A percentile compares a stretch with the other conserved stretches of the same genome.
phyloP scores from a whole-genome alignment of 1,284 basidiomycete genomes.

The Trichosporon inkin region DNA sequence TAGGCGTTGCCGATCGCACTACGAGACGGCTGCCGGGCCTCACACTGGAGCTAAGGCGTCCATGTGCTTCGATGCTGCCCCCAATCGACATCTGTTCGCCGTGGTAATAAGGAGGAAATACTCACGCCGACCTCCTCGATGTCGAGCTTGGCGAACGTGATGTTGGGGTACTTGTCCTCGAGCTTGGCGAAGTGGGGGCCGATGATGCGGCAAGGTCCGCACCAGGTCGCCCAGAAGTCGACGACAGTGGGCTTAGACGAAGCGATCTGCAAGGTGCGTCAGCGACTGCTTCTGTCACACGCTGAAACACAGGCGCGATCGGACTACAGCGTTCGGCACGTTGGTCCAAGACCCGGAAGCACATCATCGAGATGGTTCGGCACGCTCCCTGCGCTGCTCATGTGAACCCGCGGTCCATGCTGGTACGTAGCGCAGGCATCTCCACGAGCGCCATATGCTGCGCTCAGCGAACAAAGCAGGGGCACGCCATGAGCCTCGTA shows the following conservation, averaged over 20 bases:
- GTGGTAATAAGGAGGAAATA: background rate
- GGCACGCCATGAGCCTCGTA: too few relatives aligned
- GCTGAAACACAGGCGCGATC: background rate
- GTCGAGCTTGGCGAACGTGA: constrained; percentile 79
- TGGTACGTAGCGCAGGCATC: background rate
- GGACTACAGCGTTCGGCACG: background rate
- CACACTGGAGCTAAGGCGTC: background rate
- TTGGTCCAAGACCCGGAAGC: background rate
- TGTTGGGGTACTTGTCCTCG: constrained; percentile 52
- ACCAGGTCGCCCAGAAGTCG: constrained; percentile 65
- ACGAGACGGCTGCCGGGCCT: too few relatives aligned
- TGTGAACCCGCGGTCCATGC: background rate
- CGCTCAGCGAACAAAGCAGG: too few relatives aligned
- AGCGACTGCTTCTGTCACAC: constrained; percentile 15
- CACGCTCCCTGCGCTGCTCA: background rate
- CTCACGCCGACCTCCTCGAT: constrained; percentile 57
- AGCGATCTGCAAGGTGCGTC: constrained; percentile 55
- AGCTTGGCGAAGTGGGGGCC: constrained; percentile 73
- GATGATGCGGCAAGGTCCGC: constrained; percentile 69
- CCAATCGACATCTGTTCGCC: background rate
- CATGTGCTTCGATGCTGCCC: background rate
- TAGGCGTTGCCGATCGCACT: too few relatives aligned
- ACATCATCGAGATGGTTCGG: background rate
- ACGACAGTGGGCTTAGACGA: constrained; percentile 61
- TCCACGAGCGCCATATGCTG: too few relatives aligned